These are phyloP conservation scores for Calocybe indica DNA, from an alignment of 768 basidiomycete genomes.

Conservation along the genomic window DNA sequence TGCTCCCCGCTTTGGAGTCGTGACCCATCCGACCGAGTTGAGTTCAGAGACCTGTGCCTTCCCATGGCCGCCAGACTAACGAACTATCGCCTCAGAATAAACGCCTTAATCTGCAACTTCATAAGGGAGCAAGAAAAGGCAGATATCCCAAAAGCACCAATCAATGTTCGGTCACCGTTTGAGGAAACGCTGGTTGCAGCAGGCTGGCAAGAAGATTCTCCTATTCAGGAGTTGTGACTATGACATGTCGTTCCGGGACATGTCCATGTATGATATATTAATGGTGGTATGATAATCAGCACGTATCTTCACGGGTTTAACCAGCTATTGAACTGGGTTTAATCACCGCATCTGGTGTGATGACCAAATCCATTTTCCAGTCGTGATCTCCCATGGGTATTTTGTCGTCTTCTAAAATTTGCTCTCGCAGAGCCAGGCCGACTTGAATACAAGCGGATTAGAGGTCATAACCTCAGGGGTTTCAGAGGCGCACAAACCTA, in stretches of 20 bases:
- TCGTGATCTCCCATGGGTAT: slow-evolving; percentile 55
- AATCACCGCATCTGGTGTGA: slow-evolving; percentile 34
- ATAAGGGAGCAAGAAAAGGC: slow-evolving; percentile 8
- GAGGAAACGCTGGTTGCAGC: slow-evolving; percentile 16
- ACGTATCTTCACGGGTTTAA: neutral
- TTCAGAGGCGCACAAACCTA: slow-evolving; percentile 38
- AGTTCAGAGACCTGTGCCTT: no score
- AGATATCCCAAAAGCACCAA: slow-evolving; percentile 16
- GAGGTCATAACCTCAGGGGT: slow-evolving; percentile 3
- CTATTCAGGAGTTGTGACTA: neutral
- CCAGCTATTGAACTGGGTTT: neutral
- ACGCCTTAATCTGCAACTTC: slow-evolving; percentile 22
- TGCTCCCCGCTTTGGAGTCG: slow-evolving; percentile 31
- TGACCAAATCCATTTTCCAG: slow-evolving; percentile 58
- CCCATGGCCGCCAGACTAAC: neutral
- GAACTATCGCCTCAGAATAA: slow-evolving; percentile 15
- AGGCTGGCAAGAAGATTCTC: slow-evolving; percentile 15
- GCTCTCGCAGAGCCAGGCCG: slow-evolving; percentile 60
- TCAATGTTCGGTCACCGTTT: slow-evolving; percentile 14
- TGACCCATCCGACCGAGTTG: slow-evolving; percentile 25
- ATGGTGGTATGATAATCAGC: neutral
- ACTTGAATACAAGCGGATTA: slow-evolving; percentile 30
- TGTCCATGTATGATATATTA: slow-evolving; percentile 5
- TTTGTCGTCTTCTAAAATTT: slow-evolving; percentile 43
- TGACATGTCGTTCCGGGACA: slow-evolving; percentile 14